Percentiles rank a stretch among this genome's conserved stretches.
phyloP scores from a whole-genome alignment of 108 stramenopile species.

The Cylindrotheca fusiformis region DNA sequence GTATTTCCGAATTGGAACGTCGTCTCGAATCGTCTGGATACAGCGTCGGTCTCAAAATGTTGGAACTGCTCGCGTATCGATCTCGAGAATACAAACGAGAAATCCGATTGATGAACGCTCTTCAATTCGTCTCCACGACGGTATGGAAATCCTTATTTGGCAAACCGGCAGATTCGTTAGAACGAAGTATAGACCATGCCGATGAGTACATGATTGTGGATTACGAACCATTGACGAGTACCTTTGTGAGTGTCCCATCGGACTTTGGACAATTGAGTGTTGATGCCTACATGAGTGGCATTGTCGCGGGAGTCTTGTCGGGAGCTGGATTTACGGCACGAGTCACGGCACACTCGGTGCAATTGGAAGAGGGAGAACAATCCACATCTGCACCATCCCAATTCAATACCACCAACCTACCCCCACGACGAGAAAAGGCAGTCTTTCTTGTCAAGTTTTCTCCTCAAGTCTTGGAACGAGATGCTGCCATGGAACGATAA shows the following conservation, averaged over 20 bases:
- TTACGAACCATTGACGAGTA: conserved; percentile 85
- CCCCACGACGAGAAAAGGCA: conserved; percentile 82
- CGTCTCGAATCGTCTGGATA: conserved; percentile 90
- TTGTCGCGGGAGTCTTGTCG: conserved; percentile 83
- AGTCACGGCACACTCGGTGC: conserved; percentile 81
- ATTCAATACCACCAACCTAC: conserved; percentile 25
- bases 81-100: conserved; percentile 78
- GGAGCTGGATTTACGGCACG: conserved; percentile 84
- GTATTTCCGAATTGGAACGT: conserved; percentile 89
- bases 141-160: conserved; percentile 94
- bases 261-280: conserved; percentile 87
- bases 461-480: conserved; percentile 74
- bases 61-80: conserved; percentile 88
- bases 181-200: conserved; percentile 90
- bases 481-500: conserved; percentile 69
- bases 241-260: conserved; percentile 78
- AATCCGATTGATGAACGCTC: conserved; percentile 77
- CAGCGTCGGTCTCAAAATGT: conserved; percentile 88
- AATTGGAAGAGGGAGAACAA: conserved; percentile 56
- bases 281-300: conserved; percentile 92
- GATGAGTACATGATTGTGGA: conserved; percentile 97
- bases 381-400: not conserved
- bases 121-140: conserved; percentile 92
- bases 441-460: conserved; percentile 93
- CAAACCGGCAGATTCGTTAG: conserved; percentile 92